Base-by-base conservation (phyloP, 345 rosid genomes). In the Corchorus olitorius region DNA sequence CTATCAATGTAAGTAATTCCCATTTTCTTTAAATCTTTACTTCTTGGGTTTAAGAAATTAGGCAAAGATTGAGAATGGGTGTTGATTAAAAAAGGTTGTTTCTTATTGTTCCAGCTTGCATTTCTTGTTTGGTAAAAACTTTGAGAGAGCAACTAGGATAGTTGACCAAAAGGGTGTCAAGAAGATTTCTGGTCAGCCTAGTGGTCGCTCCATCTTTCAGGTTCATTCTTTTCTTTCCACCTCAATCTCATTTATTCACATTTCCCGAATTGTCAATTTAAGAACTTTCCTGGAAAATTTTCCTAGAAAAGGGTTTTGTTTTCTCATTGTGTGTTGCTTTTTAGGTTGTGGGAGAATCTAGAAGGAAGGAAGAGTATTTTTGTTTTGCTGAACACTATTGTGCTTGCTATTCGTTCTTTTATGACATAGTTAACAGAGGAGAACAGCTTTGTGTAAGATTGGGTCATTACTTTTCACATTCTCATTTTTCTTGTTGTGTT, bases 381-480 rank as follows among this genome's bases (percentile, higher is more conserved):
- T 93, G 98, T 78, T 89, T 93, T 71, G 83, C 97, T 0, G 91
- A 88, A 80, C 83, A 89, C 66, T 91, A 88, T 75, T 92, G 99
- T 75, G 97, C 89, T 80, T 92, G 99, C 73, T 93, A 91, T 69
- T 90, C 97, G 27, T 93, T 95, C 89, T 92, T 92, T 78, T 93
- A 93, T 60, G 99, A 93, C 78, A 85, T 80, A 53, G 97, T 92
- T 58, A 95, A 89, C 87, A 85, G 87, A 82, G 97, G 94, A 85
- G 97, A 92, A 72, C 98, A 91, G 45, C 93, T 86, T 37, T 95
- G 90, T 84, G 98, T 93, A 86, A 84, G 93, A 69, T 73, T 22
- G 5, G 8, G 6, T 62, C 43, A 9, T 62, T 53, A 3, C 52
- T 43, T 55, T 5, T 39, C 52, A 5, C 0, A 4, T 59, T 65